Evolutionary conservation across 2,329 filamentous ascomycete species (phyloP).

Genomic region (Penicillium freii): DNA sequence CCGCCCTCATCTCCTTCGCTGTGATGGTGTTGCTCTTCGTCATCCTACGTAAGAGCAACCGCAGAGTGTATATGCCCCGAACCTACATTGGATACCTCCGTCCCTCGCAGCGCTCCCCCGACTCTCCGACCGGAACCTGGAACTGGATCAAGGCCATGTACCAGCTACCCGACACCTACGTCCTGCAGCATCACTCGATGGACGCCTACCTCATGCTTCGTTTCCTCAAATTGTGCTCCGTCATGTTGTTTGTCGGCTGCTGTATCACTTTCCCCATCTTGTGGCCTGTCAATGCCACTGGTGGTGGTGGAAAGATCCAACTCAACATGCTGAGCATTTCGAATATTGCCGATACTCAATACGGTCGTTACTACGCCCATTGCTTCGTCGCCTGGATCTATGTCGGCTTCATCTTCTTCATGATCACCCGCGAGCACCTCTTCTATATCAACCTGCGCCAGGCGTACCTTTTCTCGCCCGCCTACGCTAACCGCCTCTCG

Average conservation of each 20-base stretch:
- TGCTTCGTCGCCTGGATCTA: constrained; percentile 78
- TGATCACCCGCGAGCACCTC: constrained; percentile 81
- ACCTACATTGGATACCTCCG: constrained; percentile 55
- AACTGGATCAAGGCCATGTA: constrained; percentile 69
- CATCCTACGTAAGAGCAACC: constrained; percentile 49
- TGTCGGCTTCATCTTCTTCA: constrained; percentile 83
- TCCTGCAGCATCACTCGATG: constrained; percentile 85
- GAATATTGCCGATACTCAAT: constrained; percentile 61
- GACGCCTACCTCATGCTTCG: constrained; percentile 90
- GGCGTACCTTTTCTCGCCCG: constrained; percentile 81
- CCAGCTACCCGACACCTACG: constrained; percentile 68
- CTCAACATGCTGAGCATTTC: constrained; percentile 77
- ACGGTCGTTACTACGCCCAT: constrained; percentile 77
- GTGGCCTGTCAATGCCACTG: constrained; percentile 85
- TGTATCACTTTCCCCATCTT: constrained; percentile 83
- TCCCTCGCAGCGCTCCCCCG: constrained; percentile 56
- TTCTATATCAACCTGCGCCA: constrained; percentile 92
- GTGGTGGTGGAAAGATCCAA: constrained; percentile 62
- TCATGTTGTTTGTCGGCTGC: constrained; percentile 80
- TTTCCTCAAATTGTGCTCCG: constrained; percentile 74
- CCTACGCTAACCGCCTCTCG: constrained; percentile 81
- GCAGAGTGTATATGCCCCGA: constrained; percentile 54
- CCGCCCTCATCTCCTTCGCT: constrained; percentile 46
- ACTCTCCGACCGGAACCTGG: constrained; percentile 60
- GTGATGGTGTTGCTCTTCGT: constrained; percentile 52